Conservation (phyloP, 73 alveolate genomes). For the Paramecium sonneborni region DNA sequence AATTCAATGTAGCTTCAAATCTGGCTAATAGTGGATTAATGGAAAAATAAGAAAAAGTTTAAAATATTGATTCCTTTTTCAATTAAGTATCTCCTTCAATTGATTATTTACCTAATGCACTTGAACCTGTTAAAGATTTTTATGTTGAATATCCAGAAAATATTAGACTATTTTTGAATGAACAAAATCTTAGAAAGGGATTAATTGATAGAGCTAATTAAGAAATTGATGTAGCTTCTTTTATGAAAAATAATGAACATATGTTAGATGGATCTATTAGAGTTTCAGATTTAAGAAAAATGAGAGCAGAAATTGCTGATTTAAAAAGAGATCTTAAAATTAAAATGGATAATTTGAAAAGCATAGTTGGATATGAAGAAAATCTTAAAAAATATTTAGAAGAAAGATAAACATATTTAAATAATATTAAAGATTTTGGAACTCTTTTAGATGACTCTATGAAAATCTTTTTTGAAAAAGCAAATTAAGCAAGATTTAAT, state of each 20-base stretch:
- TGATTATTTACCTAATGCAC: not conserved
- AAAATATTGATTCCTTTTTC: not conserved
- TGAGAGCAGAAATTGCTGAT: not conserved
- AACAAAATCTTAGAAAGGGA: not conserved
- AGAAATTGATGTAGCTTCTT: not conserved
- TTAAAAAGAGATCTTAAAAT: not conserved
- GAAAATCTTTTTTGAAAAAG: not conserved
- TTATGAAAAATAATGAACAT: not conserved
- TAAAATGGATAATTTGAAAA: not conserved
- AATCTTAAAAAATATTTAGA: not conserved
- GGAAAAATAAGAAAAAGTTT: not conserved
- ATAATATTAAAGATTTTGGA: not conserved
- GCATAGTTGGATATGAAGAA: not conserved
- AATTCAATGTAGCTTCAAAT: not conserved
- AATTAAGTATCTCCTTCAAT: not conserved
- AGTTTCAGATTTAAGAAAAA: not conserved
- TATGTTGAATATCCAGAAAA: not conserved
- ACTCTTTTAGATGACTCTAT: not conserved
- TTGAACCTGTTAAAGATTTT: not conserved
- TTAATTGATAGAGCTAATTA: not conserved
- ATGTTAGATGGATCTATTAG: not conserved
- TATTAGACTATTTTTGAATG: not conserved
- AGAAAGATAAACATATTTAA: not conserved
- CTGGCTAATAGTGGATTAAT: not conserved
- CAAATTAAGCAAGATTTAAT: not conserved